Evolutionary conservation across 2,329 filamentous ascomycete genomes (phyloP), one percentile per base, ranked within the genome.

Genomic region (Penicillium thymicola): DNA sequence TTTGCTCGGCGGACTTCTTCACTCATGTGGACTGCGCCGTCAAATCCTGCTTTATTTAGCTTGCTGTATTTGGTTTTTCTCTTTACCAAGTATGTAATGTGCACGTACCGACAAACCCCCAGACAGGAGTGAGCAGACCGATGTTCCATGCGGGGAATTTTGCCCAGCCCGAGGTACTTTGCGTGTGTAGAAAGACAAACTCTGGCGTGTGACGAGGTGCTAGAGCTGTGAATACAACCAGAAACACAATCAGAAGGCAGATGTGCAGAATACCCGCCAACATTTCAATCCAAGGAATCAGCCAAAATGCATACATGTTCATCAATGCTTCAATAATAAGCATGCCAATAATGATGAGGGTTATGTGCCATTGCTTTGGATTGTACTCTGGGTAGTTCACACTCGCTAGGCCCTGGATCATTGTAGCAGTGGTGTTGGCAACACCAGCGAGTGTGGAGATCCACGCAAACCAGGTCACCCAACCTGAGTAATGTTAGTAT

Each of bases 11-110:
- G 69, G 6, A 76, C 76, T 62, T 79, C 76, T 60, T 79, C 76
- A 25, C 75, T 76, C 75, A 80, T 78, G 54, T 81, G 79, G 0
- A 82, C 70, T 13, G 76, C 75, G 10, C 77, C 74, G 44, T 82
- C 79, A 48, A 79, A 79, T 11, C 78, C 79, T 75, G 5, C 4
- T 48, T 32, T 14, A 11, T 11, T 23, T 23, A 45, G 44, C n/a
- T 28, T 28, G 8, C 9, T 25, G 4, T 5, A 2, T 18, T n/a
- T 32, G 3, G 0, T 11, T 23, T 18, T 25, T 6, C 2, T 5
- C 8, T 23, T 18, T 25, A 9, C 2, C 9, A 14, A 6, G 4
- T 8, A 8, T n/a, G 5, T 30, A 13, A 10, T 4, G 8, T 16
- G 14, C 45, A 43, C 65, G n/a, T 6, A 61, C 59, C 59, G 1